A percentile compares a stretch with the other conserved stretches of the same genome.
Evolutionary conservation across 371 early-diverging fungal genomes (phyloP).

Genomic region (Thermomucor indicae-seudaticae): DNA sequence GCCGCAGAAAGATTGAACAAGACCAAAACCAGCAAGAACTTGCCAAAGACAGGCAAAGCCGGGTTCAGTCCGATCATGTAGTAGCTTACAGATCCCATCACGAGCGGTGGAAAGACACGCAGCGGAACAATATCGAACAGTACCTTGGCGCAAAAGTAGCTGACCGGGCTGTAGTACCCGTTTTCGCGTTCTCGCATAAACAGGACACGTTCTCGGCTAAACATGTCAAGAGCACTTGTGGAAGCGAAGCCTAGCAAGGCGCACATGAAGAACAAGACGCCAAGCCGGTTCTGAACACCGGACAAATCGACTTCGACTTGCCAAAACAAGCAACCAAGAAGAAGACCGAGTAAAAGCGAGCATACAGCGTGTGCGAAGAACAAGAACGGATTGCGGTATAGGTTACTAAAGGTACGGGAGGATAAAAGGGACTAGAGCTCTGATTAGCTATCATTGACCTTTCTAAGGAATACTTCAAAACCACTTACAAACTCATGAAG

Average conservation of each 20-base stretch:
- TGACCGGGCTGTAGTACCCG: conserved; percentile 72
- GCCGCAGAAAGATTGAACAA: conserved; percentile 82
- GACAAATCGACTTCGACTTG: conserved; percentile 74
- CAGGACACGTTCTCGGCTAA: conserved; percentile 64
- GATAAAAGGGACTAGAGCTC: conserved; percentile 28
- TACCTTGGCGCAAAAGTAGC: conserved; percentile 72
- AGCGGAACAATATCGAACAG: conserved; percentile 81
- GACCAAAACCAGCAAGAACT: conserved; percentile 78
- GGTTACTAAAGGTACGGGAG: conserved; percentile 43
- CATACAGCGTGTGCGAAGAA: conserved; percentile 39
- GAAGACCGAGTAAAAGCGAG: conserved; percentile 33
- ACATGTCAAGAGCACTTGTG: conserved; percentile 66
- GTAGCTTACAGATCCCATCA: conserved; percentile 79
- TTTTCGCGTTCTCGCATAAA: conserved; percentile 83
- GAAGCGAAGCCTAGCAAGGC: conserved; percentile 79
- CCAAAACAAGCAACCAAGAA: conserved; percentile 78
- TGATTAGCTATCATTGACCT: neutral
- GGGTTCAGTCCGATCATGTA: conserved; percentile 78
- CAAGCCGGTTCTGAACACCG: conserved; percentile 82
- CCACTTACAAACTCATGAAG: conserved; percentile 51
- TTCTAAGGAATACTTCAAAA: too few relatives aligned
- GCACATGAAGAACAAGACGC: conserved; percentile 78
- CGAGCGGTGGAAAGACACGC: conserved; percentile 79
- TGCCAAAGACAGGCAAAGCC: conserved; percentile 54
- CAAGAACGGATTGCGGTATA: conserved; percentile 41